Evolutionary conservation across 2,329 filamentous ascomycete genomes (phyloP), one percentile per base, ranked within the genome.

Genomic region (Fusarium brachygibbosum): DNA sequence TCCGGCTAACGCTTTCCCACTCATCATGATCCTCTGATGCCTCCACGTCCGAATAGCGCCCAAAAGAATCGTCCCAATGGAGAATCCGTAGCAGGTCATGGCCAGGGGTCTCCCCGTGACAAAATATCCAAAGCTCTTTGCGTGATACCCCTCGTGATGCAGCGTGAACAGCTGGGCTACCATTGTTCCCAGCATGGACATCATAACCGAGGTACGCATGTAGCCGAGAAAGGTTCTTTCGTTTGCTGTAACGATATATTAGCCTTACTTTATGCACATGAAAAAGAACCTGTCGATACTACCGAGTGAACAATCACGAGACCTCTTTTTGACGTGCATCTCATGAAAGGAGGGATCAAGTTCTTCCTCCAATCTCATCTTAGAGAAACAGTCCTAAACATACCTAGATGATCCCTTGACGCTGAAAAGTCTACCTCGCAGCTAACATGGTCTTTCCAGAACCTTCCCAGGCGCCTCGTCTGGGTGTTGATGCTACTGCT

Each of bases 141-240:
- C 77, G 17, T 79, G 73, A 3, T 49, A 38, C 3, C 50, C 57
- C 48, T 66, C 51, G 11, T 81, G 74, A 28, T 82, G 75, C 31
- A 88, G 82, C 21, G 85, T 83, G 71, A 92, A 92, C 10, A 93
- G 84, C 74, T 93, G 91, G 0, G 90, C 88, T 29, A 91, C 84
- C 5, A 88, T 72, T 4, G 91, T 86, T 19, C 90, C 90, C 21
- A 89, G 80, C 79, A 92, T 90, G 16, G 90, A 88, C 38, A 93
- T 82, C n/a, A 86, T 84, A 37, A 91, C 79, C 0, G 90, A 92
- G 3, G 91, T 93, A 21, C 91, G 87, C 31, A 93, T 83, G 76
- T 93, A 93, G 31, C 86, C 90, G 19, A 94, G 86, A 75, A 90
- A 94, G 19, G 91, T 94, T 58, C 91, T 84, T 78, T 94, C 91